These are phyloP conservation scores for Gardenia jasminoides DNA, from an alignment of 257 asterid genomes.

Conservation along the genomic window DNA sequence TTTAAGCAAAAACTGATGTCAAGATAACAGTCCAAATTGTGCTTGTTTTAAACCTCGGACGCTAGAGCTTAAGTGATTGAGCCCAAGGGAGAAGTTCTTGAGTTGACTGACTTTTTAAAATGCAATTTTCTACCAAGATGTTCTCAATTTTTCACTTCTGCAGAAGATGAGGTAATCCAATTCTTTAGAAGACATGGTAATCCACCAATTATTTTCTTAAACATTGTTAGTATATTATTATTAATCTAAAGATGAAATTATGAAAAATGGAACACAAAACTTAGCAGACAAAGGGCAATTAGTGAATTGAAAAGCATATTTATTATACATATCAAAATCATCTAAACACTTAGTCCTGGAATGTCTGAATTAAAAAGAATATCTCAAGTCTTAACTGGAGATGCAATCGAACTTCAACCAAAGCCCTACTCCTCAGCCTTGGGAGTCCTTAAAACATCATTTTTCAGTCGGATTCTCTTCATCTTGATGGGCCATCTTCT, in stretches of 20 bases:
- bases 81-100: too few relatives aligned
- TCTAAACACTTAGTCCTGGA: constrained; percentile 3
- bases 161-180: neutral
- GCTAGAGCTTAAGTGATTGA: neutral
- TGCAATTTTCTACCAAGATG: neutral
- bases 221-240: neutral
- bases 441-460: constrained; percentile 36
- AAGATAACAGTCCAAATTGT: neutral
- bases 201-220: too few relatives aligned
- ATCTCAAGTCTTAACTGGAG: neutral
- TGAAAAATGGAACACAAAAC: neutral
- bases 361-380: constrained; percentile 1
- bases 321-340: neutral
- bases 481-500: constrained; percentile 39
- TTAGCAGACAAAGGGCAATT: neutral
- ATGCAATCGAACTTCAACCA: neutral
- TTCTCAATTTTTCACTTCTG: neutral
- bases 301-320: neutral
- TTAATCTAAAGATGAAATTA: neutral
- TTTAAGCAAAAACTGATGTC: neutral
- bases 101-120: too few relatives aligned
- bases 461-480: constrained; percentile 42
- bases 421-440: constrained; percentile 30
- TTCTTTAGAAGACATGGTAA: too few relatives aligned
- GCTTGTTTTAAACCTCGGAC: too few relatives aligned